These are phyloP conservation scores for Calonectria pseudoturangicola DNA, from an alignment of 2,329 filamentous ascomycete species.

Conservation along the genomic window DNA sequence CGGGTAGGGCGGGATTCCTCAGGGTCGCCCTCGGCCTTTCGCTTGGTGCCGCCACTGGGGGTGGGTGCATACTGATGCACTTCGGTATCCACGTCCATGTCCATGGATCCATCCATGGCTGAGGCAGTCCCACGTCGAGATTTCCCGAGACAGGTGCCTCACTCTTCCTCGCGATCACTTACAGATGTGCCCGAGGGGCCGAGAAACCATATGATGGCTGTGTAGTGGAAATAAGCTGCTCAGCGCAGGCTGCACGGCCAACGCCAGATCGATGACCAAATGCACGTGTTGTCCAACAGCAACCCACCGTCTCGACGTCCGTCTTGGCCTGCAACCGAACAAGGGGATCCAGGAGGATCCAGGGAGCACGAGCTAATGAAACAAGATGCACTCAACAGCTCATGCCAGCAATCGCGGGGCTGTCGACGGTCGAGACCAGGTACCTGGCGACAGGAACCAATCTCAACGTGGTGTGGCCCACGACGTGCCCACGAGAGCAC, in stretches of 20 bases:
- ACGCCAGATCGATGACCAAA: constrained; percentile 21
- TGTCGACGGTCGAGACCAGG: constrained; percentile 8
- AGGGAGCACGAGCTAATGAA: constrained; percentile 21
- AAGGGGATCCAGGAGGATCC: constrained; percentile 11
- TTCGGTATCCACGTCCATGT: constrained; percentile 55
- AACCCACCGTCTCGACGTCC: constrained; percentile 3
- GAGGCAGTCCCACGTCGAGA: constrained; percentile 6
- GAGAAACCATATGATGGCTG: constrained; percentile 16
- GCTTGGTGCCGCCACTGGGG: constrained; percentile 64
- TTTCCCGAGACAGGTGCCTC: constrained; percentile 24
- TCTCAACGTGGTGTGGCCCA: neutral
- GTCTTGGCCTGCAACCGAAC: constrained; percentile 3
- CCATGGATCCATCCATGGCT: constrained; percentile 65
- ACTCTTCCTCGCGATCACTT: constrained; percentile 21
- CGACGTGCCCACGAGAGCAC: neutral
- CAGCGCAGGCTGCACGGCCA: constrained; percentile 23
- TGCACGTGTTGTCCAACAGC: constrained; percentile 1
- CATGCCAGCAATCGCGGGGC: constrained; percentile 26
- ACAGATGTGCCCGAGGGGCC: constrained; percentile 9
- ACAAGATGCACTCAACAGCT: neutral
- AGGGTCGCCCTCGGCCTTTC: constrained; percentile 66
- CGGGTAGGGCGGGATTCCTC: constrained; percentile 64
- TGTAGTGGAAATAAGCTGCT: constrained; percentile 20
- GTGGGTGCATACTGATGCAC: constrained; percentile 34
- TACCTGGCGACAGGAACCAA: constrained; percentile 8